Percentiles rank a stretch among this genome's conserved stretches.
These are phyloP conservation scores for Pyrrhoderma noxium DNA, from an alignment of 1,284 basidiomycete genomes.

Conservation along the genomic window DNA sequence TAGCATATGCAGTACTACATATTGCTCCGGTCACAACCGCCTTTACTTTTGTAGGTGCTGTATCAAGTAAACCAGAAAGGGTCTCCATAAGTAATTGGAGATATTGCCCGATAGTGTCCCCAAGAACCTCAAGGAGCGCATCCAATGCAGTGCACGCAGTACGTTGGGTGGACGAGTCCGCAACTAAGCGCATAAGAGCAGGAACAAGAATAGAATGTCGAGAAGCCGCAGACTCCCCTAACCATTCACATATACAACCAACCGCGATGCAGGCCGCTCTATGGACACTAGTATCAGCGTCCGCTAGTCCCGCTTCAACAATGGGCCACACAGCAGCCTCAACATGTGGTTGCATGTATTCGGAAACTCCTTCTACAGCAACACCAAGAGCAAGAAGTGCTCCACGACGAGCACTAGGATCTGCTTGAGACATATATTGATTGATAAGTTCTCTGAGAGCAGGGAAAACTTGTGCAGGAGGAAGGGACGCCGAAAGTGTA, in stretches of 20 bases:
- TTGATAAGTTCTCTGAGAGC: constrained; percentile 78
- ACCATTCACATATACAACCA: constrained; percentile 96
- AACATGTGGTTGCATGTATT: constrained; percentile 87
- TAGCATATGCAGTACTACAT: constrained; percentile 95
- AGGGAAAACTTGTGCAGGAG: constrained; percentile 96
- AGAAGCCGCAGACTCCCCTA: constrained; percentile 87
- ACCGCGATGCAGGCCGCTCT: constrained; percentile 94
- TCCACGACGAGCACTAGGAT: constrained; percentile 77
- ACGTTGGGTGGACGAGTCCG: constrained; percentile 83
- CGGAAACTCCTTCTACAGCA: constrained; percentile 95
- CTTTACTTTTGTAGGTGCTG: constrained; percentile 82
- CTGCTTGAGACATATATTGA: constrained; percentile 77
- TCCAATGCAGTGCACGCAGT: constrained; percentile 95
- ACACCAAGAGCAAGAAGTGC: constrained; percentile 97
- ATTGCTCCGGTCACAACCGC: constrained; percentile 97
- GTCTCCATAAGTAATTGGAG: constrained; percentile 94
- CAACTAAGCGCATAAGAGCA: constrained; percentile 85
- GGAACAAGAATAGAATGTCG: constrained; percentile 86
- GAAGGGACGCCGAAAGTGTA: constrained; percentile 86
- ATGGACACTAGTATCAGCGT: constrained; percentile 79
- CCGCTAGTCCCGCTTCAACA: constrained; percentile 84
- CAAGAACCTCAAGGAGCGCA: constrained; percentile 92
- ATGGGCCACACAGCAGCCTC: constrained; percentile 81
- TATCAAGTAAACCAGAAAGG: constrained; percentile 83
- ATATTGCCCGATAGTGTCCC: constrained; percentile 84